These are phyloP conservation scores for Suaeda aralocaspica DNA, from an alignment of 148 eudicot genomes.

Conservation along the genomic window DNA sequence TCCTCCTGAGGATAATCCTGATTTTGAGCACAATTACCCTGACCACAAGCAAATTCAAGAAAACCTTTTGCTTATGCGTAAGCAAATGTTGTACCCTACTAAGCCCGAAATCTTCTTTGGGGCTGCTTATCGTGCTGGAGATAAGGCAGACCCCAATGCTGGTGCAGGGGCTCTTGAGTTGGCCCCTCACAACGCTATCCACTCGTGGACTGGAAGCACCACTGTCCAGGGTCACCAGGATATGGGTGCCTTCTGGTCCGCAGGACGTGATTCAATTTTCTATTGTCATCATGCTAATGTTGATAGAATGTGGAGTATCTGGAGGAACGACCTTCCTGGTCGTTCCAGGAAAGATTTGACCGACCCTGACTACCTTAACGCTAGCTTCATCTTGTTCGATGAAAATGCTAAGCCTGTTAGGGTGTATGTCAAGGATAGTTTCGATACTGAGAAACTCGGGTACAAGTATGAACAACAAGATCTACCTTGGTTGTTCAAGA, in stretches of 20 bases:
- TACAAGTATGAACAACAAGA: not conserved
- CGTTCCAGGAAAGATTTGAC: not conserved
- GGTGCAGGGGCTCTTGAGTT: constrained; percentile 2
- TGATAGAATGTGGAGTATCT: constrained; percentile 11
- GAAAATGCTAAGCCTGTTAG: constrained; percentile 17
- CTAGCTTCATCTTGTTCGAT: constrained; percentile 13
- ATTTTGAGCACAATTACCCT: not conserved
- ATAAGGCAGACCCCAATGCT: not conserved
- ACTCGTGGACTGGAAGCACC: not conserved
- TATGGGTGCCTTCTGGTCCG: constrained; percentile 6
- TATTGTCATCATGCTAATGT: constrained; percentile 20
- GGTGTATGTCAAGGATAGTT: constrained; percentile 10
- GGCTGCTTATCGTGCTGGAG: not conserved
- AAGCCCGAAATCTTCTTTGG: not conserved
- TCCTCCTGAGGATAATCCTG: no score
- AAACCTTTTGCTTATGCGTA: not conserved
- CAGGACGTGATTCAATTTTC: constrained; percentile 14
- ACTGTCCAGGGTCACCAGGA: not conserved
- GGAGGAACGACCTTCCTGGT: constrained; percentile 6
- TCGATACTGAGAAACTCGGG: constrained; percentile 10
- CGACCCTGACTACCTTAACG: not conserved
- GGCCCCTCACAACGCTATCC: constrained; percentile 5
- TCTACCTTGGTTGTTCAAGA: not conserved
- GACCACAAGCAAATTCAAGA: not conserved
- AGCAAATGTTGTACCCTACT: not conserved